phyloP scores from a whole-genome alignment of 2,329 filamentous ascomycete species.

The Magnaporthiopsis poae region DNA sequence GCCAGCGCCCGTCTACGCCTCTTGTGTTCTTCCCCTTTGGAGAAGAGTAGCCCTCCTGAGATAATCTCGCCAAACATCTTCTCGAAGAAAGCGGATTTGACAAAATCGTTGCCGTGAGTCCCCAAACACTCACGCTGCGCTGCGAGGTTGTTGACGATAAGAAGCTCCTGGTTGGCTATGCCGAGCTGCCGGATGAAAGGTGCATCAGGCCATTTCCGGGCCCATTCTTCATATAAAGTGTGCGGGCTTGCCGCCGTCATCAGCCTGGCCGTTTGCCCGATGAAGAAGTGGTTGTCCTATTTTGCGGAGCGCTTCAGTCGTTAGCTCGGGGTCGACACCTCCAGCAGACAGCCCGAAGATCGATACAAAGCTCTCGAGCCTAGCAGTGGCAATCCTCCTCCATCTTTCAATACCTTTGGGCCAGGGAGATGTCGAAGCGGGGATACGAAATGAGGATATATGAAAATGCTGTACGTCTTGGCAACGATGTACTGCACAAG shows the following conservation, averaged over 20 bases:
- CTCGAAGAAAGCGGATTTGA: slow-evolving; percentile 24
- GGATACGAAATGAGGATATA: slow-evolving; percentile 34
- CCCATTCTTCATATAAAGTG: slow-evolving; percentile 11
- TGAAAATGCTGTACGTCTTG: slow-evolving; percentile 25
- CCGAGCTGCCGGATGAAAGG: slow-evolving; percentile 30
- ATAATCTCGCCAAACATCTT: slow-evolving; percentile 24
- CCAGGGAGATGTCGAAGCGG: slow-evolving; percentile 34
- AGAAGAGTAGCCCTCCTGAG: slow-evolving; percentile 24
- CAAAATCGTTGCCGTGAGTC: slow-evolving; percentile 28
- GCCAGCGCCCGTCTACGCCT: slow-evolving; percentile 23
- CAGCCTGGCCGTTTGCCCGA: slow-evolving; percentile 11
- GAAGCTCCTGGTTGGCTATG: slow-evolving; percentile 25
- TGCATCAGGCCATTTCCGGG: slow-evolving; percentile 12
- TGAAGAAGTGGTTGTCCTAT: slow-evolving; percentile 10
- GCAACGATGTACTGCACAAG: slow-evolving; percentile 10
- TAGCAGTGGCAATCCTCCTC: neutral
- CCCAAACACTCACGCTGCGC: slow-evolving; percentile 28
- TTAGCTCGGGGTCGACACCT: too few relatives aligned
- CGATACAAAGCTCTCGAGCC: too few relatives aligned
- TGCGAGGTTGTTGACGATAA: slow-evolving; percentile 28
- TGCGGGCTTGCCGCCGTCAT: slow-evolving; percentile 10
- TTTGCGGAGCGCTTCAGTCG: too few relatives aligned
- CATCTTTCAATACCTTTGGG: slow-evolving; percentile 25
- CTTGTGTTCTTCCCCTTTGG: slow-evolving; percentile 25
- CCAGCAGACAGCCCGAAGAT: too few relatives aligned